These are phyloP conservation scores for Marchantia polymorpha DNA, from an alignment of 225 moss, liverwort and hornwort genomes.

Conservation along the genomic window DNA sequence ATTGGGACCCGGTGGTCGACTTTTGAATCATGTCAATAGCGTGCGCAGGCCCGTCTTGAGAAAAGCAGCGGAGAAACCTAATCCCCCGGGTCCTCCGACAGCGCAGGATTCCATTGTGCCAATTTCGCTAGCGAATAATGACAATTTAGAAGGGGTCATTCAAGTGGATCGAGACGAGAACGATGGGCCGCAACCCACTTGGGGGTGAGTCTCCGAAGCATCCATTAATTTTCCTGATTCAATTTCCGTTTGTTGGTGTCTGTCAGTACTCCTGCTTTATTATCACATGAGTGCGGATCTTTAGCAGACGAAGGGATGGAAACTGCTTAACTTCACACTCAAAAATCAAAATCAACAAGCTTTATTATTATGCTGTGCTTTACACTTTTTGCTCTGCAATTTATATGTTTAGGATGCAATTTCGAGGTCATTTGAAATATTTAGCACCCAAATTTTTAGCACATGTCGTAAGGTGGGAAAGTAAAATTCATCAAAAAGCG, in stretches of 20 bases:
- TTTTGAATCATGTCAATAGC: conserved; percentile 17
- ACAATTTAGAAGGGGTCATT: conserved; percentile 75
- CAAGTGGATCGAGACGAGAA: conserved; percentile 65
- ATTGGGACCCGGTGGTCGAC: not conserved
- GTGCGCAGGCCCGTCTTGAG: conserved; percentile 27
- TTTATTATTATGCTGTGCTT: too few species aligned
- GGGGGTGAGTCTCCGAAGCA: conserved; percentile 52
- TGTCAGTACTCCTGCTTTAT: not conserved
- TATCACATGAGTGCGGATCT: not conserved
- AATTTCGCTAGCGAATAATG: conserved; percentile 68
- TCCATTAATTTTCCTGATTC: not conserved
- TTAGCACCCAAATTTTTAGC: too few species aligned
- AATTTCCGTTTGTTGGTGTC: not conserved
- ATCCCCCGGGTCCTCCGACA: conserved; percentile 15
- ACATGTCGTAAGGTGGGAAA: too few species aligned
- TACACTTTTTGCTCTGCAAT: too few species aligned
- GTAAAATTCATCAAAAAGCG: too few species aligned
- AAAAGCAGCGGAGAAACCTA: conserved; percentile 22
- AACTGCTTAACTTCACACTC: not conserved
- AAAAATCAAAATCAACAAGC: too few species aligned
- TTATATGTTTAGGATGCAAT: too few species aligned
- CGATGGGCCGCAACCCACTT: conserved; percentile 60
- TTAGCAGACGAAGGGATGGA: not conserved
- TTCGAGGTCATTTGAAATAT: too few species aligned
- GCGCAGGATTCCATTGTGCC: conserved; percentile 48